These are phyloP conservation scores for Tuber aestivum DNA, from an alignment of 495 filamentous ascomycete genomes.

Conservation along the genomic window DNA sequence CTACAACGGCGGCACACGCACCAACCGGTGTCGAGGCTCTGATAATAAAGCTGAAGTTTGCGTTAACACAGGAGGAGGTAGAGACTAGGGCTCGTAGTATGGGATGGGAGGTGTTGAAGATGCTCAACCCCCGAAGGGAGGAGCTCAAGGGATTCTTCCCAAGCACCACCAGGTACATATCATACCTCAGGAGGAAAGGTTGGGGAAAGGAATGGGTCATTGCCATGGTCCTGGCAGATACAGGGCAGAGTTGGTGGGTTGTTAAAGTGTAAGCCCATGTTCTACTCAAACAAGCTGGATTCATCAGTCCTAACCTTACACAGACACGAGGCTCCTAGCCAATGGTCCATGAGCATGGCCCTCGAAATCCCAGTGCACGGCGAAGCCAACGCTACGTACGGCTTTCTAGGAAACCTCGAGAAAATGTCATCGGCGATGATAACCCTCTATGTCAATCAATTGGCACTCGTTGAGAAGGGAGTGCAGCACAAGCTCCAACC, in stretches of 20 bases:
- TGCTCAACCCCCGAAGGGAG: slow-evolving; percentile 52
- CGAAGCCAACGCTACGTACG: slow-evolving; percentile 33
- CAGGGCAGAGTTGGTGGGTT: slow-evolving; percentile 72
- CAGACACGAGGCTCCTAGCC: slow-evolving; percentile 37
- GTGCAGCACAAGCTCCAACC: slow-evolving; percentile 41
- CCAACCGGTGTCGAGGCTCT: slow-evolving; percentile 27
- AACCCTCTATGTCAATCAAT: slow-evolving; percentile 43
- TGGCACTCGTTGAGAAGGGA: slow-evolving; percentile 30
- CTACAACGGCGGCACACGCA: slow-evolving; percentile 44
- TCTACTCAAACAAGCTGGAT: slow-evolving; percentile 1
- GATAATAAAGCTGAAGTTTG: slow-evolving; percentile 50
- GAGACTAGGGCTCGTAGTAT: slow-evolving; percentile 54
- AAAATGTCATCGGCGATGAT: slow-evolving; percentile 45
- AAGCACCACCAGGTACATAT: slow-evolving; percentile 53
- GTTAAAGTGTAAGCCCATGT: slow-evolving; percentile 54
- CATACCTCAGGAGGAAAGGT: slow-evolving; percentile 58
- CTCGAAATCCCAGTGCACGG: slow-evolving; percentile 25
- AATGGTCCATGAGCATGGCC: slow-evolving; percentile 33
- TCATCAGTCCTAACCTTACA: slow-evolving; percentile 10
- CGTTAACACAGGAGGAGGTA: slow-evolving; percentile 59
- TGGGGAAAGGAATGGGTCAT: slow-evolving; percentile 66
- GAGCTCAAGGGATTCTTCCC: slow-evolving; percentile 59
- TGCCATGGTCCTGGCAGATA: slow-evolving; percentile 61
- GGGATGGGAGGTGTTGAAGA: slow-evolving; percentile 56
- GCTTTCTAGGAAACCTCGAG: slow-evolving; percentile 43